Evolutionary conservation across 345 rosid genomes (phyloP).

Genomic region (Draba incana): DNA sequence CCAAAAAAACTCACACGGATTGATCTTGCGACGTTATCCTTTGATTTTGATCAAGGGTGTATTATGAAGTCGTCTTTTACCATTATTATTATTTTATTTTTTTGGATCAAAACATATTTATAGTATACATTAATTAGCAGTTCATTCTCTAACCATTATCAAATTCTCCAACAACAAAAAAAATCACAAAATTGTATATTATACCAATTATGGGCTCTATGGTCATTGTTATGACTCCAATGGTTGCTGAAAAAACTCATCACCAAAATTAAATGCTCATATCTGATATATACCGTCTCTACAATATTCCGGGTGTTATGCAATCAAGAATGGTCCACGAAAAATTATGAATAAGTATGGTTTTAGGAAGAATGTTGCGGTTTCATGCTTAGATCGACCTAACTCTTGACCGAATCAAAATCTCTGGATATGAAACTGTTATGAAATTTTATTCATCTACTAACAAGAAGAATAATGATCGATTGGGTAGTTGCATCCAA

Average conservation of each 20-base stretch:
- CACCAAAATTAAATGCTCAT: background rate
- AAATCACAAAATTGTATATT: background rate
- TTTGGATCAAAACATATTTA: no score
- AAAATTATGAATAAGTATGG: constrained; percentile 7
- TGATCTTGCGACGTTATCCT: no score
- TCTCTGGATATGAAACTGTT: constrained; percentile 52
- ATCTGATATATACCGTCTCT: background rate
- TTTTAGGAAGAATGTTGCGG: constrained; percentile 24
- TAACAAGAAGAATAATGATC: constrained; percentile 60
- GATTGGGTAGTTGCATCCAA: no score
- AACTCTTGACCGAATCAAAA: constrained; percentile 10
- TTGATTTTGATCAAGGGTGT: no score
- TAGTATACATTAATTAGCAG: no score
- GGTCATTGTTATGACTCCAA: constrained; percentile 26
- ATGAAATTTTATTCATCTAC: constrained; percentile 56
- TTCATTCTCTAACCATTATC: constrained; percentile 6
- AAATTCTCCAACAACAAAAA: constrained; percentile 6
- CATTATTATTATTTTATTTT: no score
- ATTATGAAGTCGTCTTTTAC: no score
- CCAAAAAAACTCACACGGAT: no score
- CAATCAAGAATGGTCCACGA: constrained; percentile 26
- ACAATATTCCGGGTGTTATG: constrained; percentile 5
- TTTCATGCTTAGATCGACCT: constrained; percentile 28
- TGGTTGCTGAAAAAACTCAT: constrained; percentile 22
- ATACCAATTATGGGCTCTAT: constrained; percentile 27